Evolutionary conservation across 352 stramenopile genomes (phyloP).

Genomic region (Phytophthora uliginosa): DNA sequence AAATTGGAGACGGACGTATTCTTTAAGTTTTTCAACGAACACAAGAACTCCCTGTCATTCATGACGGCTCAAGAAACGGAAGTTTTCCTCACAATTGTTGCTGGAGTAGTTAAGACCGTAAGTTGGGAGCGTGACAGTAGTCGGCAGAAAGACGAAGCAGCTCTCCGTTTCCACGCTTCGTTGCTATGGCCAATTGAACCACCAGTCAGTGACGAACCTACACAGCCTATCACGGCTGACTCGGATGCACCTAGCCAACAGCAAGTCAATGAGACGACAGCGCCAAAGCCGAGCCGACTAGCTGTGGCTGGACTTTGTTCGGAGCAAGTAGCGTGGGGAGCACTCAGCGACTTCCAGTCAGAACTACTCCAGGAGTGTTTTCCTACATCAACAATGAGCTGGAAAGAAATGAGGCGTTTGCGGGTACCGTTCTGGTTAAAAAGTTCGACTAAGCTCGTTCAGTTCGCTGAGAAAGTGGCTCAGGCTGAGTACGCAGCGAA

Average conservation of each 20-base stretch:
- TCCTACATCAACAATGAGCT: slow-evolving; percentile 52
- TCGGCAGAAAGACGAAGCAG: slow-evolving; percentile 74
- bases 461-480: slow-evolving; percentile 78
- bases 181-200: slow-evolving; percentile 68
- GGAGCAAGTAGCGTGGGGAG: slow-evolving; percentile 82
- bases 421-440: slow-evolving; percentile 86
- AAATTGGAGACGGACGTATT: slow-evolving; percentile 55
- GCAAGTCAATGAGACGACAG: slow-evolving; percentile 7
- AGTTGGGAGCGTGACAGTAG: slow-evolving; percentile 68
- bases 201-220: not conserved
- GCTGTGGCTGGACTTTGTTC: slow-evolving; percentile 67
- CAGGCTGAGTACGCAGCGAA: slow-evolving; percentile 81
- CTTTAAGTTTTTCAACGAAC: slow-evolving; percentile 63
- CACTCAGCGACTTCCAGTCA: slow-evolving; percentile 69
- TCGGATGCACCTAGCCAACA: slow-evolving; percentile 6
- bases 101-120: slow-evolving; percentile 61
- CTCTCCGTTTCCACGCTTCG: slow-evolving; percentile 77
- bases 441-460: slow-evolving; percentile 57
- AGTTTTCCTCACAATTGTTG: slow-evolving; percentile 65
- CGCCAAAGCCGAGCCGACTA: not conserved
- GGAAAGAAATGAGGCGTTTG: slow-evolving; percentile 72
- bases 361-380: slow-evolving; percentile 86
- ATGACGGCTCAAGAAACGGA: slow-evolving; percentile 45
- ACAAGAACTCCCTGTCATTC: slow-evolving; percentile 67
- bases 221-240: not conserved